A percentile compares a stretch with the other conserved stretches of the same genome.
Conservation (phyloP, 2,329 filamentous ascomycete genomes). For the Ophiostoma himal-ulmi region DNA sequence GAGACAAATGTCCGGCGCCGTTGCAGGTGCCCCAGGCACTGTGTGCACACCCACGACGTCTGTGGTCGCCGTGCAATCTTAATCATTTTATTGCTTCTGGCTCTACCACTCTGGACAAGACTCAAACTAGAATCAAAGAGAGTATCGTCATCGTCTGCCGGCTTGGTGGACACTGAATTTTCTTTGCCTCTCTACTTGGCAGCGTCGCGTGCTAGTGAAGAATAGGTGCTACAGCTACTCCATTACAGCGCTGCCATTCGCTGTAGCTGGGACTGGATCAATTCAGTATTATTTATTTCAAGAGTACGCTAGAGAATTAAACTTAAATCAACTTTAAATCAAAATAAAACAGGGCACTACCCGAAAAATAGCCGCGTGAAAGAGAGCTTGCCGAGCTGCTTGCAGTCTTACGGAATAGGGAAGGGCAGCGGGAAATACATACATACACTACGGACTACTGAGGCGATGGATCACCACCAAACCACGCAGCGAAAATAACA, state of each 20-base stretch:
- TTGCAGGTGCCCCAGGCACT: constrained; percentile 17
- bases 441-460: background rate
- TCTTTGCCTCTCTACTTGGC: constrained; percentile 9
- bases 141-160: background rate
- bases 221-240: background rate
- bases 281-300: background rate
- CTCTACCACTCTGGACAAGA: background rate
- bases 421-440: background rate
- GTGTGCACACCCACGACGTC: constrained; percentile 23
- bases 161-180: constrained; percentile 14
- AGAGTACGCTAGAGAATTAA: constrained; percentile 12
- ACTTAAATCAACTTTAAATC: constrained; percentile 15
- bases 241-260: background rate
- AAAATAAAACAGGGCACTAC: constrained; percentile 15
- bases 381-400: constrained; percentile 16
- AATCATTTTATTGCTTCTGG: constrained; percentile 21
- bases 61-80: constrained; percentile 22
- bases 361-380: constrained; percentile 27
- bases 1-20: constrained; percentile 20
- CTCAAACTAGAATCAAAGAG: background rate
- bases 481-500: constrained; percentile 16
- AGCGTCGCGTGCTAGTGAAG: constrained; percentile 5
- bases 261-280: background rate
- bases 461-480: constrained; percentile 17
- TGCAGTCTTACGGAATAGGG: background rate